Evolutionary conservation across 306 rosid species (phyloP), one percentile per base, ranked within the genome.

Genomic region (Datisca glomerata): DNA sequence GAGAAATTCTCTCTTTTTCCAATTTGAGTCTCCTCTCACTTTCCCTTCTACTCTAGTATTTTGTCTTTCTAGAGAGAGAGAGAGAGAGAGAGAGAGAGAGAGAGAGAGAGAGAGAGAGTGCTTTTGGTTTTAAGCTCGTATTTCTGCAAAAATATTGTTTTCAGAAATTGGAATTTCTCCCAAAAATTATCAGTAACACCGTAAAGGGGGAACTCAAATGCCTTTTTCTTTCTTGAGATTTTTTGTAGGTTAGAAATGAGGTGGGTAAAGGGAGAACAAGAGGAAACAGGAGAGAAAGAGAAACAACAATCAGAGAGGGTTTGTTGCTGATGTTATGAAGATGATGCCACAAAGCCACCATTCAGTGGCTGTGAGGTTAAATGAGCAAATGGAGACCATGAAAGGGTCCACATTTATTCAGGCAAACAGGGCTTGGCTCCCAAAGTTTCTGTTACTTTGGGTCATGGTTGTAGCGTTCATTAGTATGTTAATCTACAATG

Each of bases 371-470:
- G 70, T 65, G 64, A 77, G 58, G 71, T 41, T 69, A 53, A 77
- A 74, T 47, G 98, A 80, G 63, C 95, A 89, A 68, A 44, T 53
- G 44, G 95, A 68, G 35, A 65, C 70, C 42, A 78, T 74, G 39
- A 61, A 66, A 51, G 82, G 85, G 23, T 72, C 62, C 83, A 79
- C 93, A 21, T 78, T 73, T 57, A 66, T 91, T 73, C 94, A 75
- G 55, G 65, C 75, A 13, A 64, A 73, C 23, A 78, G 98, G 57
- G 70, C 68, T 33, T 85, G 96, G 96, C 68, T 80, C 46, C 79
- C 70, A 12, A 80, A 61, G 59, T 48, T 74, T 21, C 54, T 91
- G 27, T 27, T 80, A 23, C 61, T 80, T 2, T 91, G 94, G 94
- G 50, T 70, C 43, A 24, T 73, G 51, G 57, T 70, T 12, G 66